These are phyloP conservation scores for Nemania abortiva DNA, from an alignment of 2,329 filamentous ascomycete species.

Conservation along the genomic window DNA sequence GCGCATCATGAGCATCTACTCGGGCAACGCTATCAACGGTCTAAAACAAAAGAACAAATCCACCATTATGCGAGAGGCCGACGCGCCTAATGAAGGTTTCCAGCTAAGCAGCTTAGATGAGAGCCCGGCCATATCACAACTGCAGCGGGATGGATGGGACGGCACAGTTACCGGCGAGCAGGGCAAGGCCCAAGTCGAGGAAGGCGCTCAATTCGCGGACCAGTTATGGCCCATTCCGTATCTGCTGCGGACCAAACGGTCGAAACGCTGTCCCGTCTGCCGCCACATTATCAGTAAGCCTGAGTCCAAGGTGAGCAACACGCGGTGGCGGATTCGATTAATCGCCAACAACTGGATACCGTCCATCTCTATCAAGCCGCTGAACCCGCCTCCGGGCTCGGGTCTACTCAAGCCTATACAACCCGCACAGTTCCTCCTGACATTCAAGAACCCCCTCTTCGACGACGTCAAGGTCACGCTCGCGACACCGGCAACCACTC, in stretches of 20 bases:
- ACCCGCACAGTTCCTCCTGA: constrained; percentile 84
- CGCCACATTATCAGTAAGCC: constrained; percentile 96
- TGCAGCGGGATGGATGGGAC: constrained; percentile 72
- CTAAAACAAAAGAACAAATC: constrained; percentile 76
- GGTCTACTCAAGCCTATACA: constrained; percentile 66
- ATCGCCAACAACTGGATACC: constrained; percentile 92
- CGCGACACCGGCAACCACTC: constrained; percentile 83
- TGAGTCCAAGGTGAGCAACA: constrained; percentile 88
- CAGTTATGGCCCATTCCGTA: constrained; percentile 85
- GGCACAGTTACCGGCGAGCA: constrained; percentile 67
- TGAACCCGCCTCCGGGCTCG: constrained; percentile 53
- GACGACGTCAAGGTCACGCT: constrained; percentile 89
- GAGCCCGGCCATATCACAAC: constrained; percentile 67
- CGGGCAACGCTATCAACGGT: constrained; percentile 69
- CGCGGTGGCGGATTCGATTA: constrained; percentile 91
- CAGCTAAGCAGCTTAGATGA: constrained; percentile 73
- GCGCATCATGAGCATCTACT: constrained; percentile 93
- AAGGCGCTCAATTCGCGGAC: constrained; percentile 72
- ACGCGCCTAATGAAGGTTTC: constrained; percentile 77
- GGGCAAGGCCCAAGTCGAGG: constrained; percentile 61
- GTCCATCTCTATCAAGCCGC: constrained; percentile 77
- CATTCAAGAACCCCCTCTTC: constrained; percentile 93
- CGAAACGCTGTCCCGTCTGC: constrained; percentile 91
- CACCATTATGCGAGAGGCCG: constrained; percentile 84
- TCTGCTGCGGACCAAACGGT: constrained; percentile 88